Percentiles rank a stretch among this genome's conserved stretches.
phyloP scores from a whole-genome alignment of 176 grass and related monocot species.

The Coix lacrymajobi region DNA sequence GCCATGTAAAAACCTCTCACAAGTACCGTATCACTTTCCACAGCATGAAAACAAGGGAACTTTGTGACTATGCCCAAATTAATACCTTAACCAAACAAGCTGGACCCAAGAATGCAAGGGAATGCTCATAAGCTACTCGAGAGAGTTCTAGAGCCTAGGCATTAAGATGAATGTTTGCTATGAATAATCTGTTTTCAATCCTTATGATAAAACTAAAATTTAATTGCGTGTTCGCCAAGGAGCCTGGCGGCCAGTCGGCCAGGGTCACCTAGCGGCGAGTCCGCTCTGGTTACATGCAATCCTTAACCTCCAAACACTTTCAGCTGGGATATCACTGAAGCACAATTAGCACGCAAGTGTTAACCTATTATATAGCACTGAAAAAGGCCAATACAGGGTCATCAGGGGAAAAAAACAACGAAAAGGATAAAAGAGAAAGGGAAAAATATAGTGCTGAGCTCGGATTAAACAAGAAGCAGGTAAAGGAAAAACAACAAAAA shows the following conservation, averaged over 20 bases:
- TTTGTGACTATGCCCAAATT: not conserved
- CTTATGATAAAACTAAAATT: not conserved
- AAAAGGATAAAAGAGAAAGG: not conserved
- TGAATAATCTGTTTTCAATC: not conserved
- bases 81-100: not conserved
- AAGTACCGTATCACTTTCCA: too few species aligned
- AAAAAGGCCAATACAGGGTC: not conserved
- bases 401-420: not conserved
- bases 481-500: not conserved
- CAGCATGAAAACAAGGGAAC: too few species aligned
- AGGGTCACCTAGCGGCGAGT: not conserved
- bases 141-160: not conserved
- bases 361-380: not conserved
- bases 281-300: not conserved
- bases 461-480: not conserved
- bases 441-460: not conserved
- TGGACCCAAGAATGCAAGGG: not conserved
- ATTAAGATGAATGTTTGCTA: not conserved
- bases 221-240: not conserved
- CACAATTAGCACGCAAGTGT: not conserved
- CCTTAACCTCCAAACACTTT: not conserved
- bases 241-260: not conserved
- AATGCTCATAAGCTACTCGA: not conserved
- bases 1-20: too few species aligned
- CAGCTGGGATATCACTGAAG: not conserved